These are phyloP conservation scores for Coemansia sp. DNA, from an alignment of 192 early-diverging fungal species.

Conservation along the genomic window DNA sequence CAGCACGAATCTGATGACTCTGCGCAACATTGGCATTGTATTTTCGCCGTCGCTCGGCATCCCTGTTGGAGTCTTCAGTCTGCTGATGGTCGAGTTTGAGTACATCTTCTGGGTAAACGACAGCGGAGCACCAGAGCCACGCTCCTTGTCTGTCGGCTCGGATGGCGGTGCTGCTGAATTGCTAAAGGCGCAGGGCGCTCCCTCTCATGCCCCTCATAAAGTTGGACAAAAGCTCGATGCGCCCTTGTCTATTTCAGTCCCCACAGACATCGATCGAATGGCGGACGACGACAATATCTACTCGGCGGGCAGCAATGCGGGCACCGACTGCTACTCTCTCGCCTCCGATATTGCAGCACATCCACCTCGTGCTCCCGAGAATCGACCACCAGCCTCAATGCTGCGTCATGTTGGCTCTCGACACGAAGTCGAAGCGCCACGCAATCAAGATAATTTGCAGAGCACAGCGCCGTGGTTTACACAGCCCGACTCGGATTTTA, in stretches of 20 bases:
- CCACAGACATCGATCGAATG: conserved; percentile 32
- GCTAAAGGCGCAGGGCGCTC: background rate
- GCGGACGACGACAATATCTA: conserved; percentile 11
- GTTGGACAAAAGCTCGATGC: background rate
- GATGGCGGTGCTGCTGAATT: conserved; percentile 4
- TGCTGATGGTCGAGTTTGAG: conserved; percentile 90
- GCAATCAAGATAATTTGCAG: conserved; percentile 1
- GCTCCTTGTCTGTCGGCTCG: conserved; percentile 14
- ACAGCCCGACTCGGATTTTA: conserved; percentile 22
- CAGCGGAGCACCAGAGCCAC: conserved; percentile 60
- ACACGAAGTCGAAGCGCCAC: conserved; percentile 11
- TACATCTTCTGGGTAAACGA: conserved; percentile 79
- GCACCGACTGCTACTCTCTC: conserved; percentile 5
- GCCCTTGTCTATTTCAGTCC: conserved; percentile 34
- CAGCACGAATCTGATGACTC: conserved; percentile 90
- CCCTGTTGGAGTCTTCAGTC: conserved; percentile 88
- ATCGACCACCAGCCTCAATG: conserved; percentile 4
- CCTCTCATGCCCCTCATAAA: background rate
- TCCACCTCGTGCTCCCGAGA: background rate
- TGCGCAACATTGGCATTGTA: conserved; percentile 94
- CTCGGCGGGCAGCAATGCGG: conserved; percentile 16
- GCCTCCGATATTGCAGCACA: conserved; percentile 10
- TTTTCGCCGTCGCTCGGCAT: conserved; percentile 94
- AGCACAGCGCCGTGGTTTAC: conserved; percentile 23
- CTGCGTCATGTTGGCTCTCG: conserved; percentile 21